Percentiles rank a stretch among this genome's conserved stretches.
These are phyloP conservation scores for Coemansia umbellata DNA, from an alignment of 192 early-diverging fungal genomes.

Conservation along the genomic window DNA sequence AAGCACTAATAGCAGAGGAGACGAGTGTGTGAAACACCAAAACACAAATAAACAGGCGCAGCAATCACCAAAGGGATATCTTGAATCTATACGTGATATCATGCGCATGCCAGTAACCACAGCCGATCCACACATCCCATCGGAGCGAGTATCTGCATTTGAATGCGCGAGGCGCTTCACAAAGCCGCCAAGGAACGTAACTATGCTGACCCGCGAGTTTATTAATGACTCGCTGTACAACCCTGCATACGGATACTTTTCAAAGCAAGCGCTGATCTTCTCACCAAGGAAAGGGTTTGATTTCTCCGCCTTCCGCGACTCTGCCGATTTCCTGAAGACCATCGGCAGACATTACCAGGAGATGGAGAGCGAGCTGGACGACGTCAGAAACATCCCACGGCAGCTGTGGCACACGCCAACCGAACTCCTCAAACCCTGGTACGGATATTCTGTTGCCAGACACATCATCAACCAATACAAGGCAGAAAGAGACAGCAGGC, in stretches of 20 bases:
- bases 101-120: conserved; percentile 43
- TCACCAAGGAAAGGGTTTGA: conserved; percentile 61
- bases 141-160: conserved; percentile 34
- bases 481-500: conserved; percentile 16
- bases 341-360: conserved; percentile 75
- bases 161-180: conserved; percentile 26
- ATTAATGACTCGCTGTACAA: conserved; percentile 96
- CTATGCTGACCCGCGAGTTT: conserved; percentile 83
- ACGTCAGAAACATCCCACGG: conserved; percentile 68
- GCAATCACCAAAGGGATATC: conserved; percentile 29
- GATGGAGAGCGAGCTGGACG: conserved; percentile 73
- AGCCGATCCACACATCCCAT: conserved; percentile 31
- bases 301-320: conserved; percentile 63
- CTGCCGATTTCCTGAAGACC: conserved; percentile 67
- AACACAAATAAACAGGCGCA: neutral
- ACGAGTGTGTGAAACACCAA: neutral
- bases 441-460: conserved; percentile 87
- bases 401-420: conserved; percentile 99
- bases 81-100: conserved; percentile 37
- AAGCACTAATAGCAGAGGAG: neutral
- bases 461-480: conserved; percentile 81
- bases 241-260: conserved; percentile 96
- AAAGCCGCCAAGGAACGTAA: conserved; percentile 54
- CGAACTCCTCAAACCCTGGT: conserved; percentile 90
- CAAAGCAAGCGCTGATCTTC: conserved; percentile 84